Base-by-base conservation (phyloP, 805 yeast species). In the Candida stauntonica region DNA sequence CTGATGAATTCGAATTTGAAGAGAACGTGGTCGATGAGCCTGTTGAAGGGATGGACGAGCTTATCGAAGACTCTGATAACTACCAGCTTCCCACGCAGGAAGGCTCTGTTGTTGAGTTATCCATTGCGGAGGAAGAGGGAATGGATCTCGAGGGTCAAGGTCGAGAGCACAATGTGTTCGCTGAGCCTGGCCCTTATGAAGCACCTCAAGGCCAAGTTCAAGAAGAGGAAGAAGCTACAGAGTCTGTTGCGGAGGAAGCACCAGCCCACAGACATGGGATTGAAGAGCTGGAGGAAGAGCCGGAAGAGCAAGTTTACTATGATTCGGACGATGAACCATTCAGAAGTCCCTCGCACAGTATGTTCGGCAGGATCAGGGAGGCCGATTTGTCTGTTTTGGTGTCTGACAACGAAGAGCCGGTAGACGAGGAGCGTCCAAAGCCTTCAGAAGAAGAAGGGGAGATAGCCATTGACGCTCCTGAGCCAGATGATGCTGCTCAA, bases 251-350 rank as follows among this genome's bases (percentile, higher is more conserved):
- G 7, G 24, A 21, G 15, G 23, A 27, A 6, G 32, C 7, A 5
- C 7, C 26, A n/a, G 36, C n/a, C n/a, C n/a, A n/a, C n/a, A n/a
- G n/a, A n/a, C n/a, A n/a, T n/a, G n/a, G n/a, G n/a, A n/a, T n/a
- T n/a, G n/a, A n/a, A n/a, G n/a, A n/a, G n/a, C n/a, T n/a, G n/a
- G n/a, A n/a, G n/a, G n/a, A n/a, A 15, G n/a, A 13, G 3, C 26
- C 5, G 15, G 26, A 27, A n/a, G 53, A 49, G 13, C 43, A 47
- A 26, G 35, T 38, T 17, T 54, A 47, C 26, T 54, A 42, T 21
- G 58, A 54, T 30, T 54, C 58, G 3, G 51, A 47, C 17, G 37
- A 54, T 31, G 57, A 45, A 13, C 47, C 49, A 15, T 54, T 45
- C 20, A 37, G 42, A 34, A 52, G 49, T 36, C 58, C 58, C 12